phyloP scores from a whole-genome alignment of 176 grass and related monocot species.

The barley (Hordeum vulgare) region DNA sequence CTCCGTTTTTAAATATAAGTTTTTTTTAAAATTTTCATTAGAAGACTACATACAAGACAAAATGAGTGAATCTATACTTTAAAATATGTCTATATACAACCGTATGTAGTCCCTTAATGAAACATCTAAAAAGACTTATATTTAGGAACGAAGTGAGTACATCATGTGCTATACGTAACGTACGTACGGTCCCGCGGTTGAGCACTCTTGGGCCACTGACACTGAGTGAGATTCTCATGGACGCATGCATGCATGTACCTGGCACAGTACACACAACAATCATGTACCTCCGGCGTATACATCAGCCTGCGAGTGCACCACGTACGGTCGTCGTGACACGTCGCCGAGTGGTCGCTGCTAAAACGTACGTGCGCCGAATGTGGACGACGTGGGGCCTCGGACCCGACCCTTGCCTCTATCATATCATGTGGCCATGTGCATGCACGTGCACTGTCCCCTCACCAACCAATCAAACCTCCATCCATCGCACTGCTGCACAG shows the following conservation, averaged over 20 bases:
- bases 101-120: too few species aligned
- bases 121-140: too few species aligned
- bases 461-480: neutral
- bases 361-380: neutral
- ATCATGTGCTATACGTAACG: too few species aligned
- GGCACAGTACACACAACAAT: neutral
- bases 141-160: too few species aligned
- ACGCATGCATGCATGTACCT: neutral
- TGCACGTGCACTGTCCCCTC: neutral
- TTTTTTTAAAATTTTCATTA: too few species aligned
- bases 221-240: neutral
- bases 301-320: neutral
- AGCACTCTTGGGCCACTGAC: too few species aligned
- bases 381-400: neutral
- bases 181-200: too few species aligned
- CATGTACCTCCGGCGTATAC: neutral
- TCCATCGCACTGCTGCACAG: neutral
- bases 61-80: too few species aligned
- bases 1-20: too few species aligned
- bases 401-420: too few species aligned
- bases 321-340: neutral
- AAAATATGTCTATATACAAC: too few species aligned
- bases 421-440: neutral
- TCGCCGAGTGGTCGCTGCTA: neutral
- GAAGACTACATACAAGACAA: too few species aligned